Conservation (phyloP, 1,284 basidiomycete species). For the Amylostereum areolatum region DNA sequence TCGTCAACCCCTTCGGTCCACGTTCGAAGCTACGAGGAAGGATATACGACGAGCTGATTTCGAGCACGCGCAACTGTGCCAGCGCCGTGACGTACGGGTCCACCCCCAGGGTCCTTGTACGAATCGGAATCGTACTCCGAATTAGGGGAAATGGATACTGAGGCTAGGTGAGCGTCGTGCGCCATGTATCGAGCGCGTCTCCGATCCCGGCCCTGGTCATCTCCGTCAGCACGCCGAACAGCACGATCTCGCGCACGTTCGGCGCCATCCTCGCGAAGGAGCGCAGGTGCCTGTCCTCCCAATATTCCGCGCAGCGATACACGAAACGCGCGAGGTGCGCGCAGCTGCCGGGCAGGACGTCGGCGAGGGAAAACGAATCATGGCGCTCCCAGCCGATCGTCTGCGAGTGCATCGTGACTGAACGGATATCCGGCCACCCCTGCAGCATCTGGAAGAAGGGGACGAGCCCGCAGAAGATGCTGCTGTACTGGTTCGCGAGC, state of each 20-base stretch:
- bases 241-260: background rate
- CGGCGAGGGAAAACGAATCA: background rate
- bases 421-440: background rate
- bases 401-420: background rate
- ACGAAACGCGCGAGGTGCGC: background rate
- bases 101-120: background rate
- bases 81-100: background rate
- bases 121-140: background rate
- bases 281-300: background rate
- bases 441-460: background rate
- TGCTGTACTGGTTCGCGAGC: background rate
- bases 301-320: background rate
- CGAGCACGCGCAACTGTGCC: background rate
- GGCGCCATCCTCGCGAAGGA: background rate
- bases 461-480: background rate
- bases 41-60: background rate
- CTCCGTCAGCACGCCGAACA: background rate
- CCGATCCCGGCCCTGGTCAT: background rate
- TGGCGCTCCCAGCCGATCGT: conserved; percentile 1
- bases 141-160: background rate
- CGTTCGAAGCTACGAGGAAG: background rate
- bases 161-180: background rate
- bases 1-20: too few species aligned
- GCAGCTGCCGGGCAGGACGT: background rate
- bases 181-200: background rate